phyloP scores from a whole-genome alignment of 345 rosid genomes.

The Moricandia moricandioides region DNA sequence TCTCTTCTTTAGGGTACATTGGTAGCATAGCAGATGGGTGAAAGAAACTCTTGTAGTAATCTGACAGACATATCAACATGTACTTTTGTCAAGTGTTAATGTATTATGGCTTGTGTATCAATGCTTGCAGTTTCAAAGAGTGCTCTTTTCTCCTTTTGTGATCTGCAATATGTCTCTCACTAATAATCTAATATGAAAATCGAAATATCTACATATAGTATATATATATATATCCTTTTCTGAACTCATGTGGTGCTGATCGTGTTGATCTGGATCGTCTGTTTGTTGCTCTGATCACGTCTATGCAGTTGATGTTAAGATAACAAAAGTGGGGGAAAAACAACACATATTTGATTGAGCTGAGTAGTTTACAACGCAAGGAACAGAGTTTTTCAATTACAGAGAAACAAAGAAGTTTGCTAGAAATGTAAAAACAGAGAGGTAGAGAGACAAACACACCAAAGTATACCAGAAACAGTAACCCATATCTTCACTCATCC shows the following conservation, averaged over 20 bases:
- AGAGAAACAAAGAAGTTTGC: background rate
- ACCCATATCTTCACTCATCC: background rate
- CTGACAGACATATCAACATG: conserved; percentile 25
- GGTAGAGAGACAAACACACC: background rate
- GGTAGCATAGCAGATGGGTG: conserved; percentile 23
- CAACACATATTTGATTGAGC: background rate
- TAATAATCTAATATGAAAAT: no score
- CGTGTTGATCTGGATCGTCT: background rate
- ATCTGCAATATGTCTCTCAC: no score
- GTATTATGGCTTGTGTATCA: conserved; percentile 37
- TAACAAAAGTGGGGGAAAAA: no score
- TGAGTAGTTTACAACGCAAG: no score
- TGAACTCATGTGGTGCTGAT: background rate
- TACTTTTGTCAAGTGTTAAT: conserved; percentile 37
- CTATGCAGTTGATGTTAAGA: background rate
- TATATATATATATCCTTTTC: background rate
- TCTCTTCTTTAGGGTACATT: conserved; percentile 21
- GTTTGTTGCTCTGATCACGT: background rate
- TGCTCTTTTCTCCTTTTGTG: no score
- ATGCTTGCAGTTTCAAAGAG: background rate
- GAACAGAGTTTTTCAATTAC: background rate
- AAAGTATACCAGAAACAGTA: background rate
- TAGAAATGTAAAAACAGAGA: background rate
- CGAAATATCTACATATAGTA: no score
- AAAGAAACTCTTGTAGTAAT: conserved; percentile 25